A percentile compares a stretch with the other conserved stretches of the same genome.
Conservation (phyloP, 371 early-diverging fungal genomes). For the Mortierella sp. region DNA sequence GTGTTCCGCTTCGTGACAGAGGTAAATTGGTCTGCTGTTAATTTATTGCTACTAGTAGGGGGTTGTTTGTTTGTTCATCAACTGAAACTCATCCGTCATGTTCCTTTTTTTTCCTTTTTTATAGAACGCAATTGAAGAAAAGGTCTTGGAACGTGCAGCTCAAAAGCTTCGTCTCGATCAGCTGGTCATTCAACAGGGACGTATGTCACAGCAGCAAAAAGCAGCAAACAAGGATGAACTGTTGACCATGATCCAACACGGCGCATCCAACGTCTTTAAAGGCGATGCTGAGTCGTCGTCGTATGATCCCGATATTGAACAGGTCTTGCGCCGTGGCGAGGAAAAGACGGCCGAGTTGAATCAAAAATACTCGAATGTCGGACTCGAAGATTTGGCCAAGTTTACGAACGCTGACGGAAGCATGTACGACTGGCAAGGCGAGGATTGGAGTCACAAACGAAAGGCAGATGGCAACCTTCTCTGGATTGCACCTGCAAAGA, state of each 20-base stretch:
- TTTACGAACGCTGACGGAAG: conserved; percentile 79
- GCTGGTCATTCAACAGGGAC: conserved; percentile 97
- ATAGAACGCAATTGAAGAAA: conserved; percentile 96
- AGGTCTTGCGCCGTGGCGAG: conserved; percentile 86
- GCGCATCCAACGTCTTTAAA: conserved; percentile 90
- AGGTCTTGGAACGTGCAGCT: conserved; percentile 95
- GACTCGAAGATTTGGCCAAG: conserved; percentile 90
- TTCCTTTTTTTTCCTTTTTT: not conserved
- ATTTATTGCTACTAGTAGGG: conserved; percentile 10
- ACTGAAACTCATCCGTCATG: not conserved
- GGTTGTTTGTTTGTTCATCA: not conserved
- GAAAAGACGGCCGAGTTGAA: conserved; percentile 93
- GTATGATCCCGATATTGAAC: conserved; percentile 87
- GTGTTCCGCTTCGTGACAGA: conserved; percentile 99
- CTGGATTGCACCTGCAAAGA: conserved; percentile 92
- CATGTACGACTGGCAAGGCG: conserved; percentile 97
- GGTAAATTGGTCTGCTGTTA: conserved; percentile 37
- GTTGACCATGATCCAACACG: conserved; percentile 96
- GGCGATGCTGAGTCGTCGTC: conserved; percentile 57
- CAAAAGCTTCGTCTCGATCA: conserved; percentile 98
- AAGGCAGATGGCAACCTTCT: conserved; percentile 63
- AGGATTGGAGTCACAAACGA: conserved; percentile 84
- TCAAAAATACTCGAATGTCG: conserved; percentile 86
- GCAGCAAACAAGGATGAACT: conserved; percentile 85
- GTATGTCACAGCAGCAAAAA: conserved; percentile 64